A percentile compares a stretch with the other conserved stretches of the same genome.
These are phyloP conservation scores for Sugiyamaella marilandica DNA, from an alignment of 805 yeast species.

Conservation along the genomic window DNA sequence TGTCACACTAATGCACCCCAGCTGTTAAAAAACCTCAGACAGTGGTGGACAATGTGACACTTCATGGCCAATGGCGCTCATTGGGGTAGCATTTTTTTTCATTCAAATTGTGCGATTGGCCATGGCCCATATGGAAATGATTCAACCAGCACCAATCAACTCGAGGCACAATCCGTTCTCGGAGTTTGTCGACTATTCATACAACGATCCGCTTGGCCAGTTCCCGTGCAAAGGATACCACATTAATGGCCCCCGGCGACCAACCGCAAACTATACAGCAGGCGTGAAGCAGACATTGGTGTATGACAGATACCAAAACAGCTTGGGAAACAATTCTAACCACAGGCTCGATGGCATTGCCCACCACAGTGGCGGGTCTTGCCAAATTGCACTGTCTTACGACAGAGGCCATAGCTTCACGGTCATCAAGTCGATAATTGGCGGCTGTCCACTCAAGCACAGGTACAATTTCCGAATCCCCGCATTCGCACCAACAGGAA, in stretches of 20 bases:
- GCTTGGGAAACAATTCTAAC: background rate
- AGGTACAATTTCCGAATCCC: constrained; percentile 21
- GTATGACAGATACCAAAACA: constrained; percentile 6
- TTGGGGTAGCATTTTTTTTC: background rate
- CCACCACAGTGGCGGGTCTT: constrained; percentile 24
- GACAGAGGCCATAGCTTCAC: constrained; percentile 23
- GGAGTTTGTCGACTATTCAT: constrained; percentile 17
- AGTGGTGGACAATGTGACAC: too few species aligned
- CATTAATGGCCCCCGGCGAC: constrained; percentile 8
- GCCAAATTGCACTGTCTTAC: constrained; percentile 24
- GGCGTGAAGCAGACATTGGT: constrained; percentile 15
- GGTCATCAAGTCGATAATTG: constrained; percentile 24
- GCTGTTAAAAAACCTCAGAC: too few species aligned
- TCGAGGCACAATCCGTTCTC: constrained; percentile 20
- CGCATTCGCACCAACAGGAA: constrained; percentile 20
- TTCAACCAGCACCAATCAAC: constrained; percentile 23
- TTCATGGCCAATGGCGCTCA: background rate
- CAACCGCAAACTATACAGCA: constrained; percentile 17
- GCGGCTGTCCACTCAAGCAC: constrained; percentile 23
- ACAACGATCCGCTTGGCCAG: constrained; percentile 18
- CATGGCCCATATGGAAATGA: constrained; percentile 23
- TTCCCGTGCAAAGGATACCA: constrained; percentile 27
- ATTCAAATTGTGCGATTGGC: background rate
- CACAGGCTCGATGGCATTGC: constrained; percentile 18
- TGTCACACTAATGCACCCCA: too few species aligned